These are phyloP conservation scores for Akebia trifoliata DNA, from an alignment of 164 flowering plant genomes.

Conservation along the genomic window DNA sequence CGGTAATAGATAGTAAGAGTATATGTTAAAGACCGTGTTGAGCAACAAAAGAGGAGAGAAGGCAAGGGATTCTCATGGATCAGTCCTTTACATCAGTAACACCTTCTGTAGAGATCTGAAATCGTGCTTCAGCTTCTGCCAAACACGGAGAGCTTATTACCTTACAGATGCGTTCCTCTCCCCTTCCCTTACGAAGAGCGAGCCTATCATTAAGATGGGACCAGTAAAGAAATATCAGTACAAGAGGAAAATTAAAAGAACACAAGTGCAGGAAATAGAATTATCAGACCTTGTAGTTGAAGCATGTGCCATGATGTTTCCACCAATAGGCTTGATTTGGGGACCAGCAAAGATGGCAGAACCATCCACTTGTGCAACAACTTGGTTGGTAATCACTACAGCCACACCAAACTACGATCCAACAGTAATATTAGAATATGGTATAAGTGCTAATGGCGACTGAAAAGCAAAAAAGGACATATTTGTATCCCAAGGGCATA, in stretches of 20 bases:
- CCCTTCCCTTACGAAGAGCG: slow-evolving; percentile 86
- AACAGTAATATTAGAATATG: slow-evolving; percentile 4
- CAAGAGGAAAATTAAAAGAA: not conserved
- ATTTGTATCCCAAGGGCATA: too few species aligned
- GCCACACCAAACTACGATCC: slow-evolving; percentile 81
- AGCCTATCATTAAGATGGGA: slow-evolving; percentile 40
- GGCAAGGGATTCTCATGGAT: too few species aligned
- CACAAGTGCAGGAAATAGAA: slow-evolving; percentile 4
- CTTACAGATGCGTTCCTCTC: slow-evolving; percentile 91
- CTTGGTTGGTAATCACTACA: slow-evolving; percentile 98
- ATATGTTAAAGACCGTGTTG: not conserved
- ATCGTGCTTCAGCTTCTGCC: slow-evolving; percentile 95
- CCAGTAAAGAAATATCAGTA: not conserved
- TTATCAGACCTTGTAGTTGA: slow-evolving; percentile 90
- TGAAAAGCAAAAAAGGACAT: too few species aligned
- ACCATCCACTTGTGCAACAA: slow-evolving; percentile 96
- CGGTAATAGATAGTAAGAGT: not conserved
- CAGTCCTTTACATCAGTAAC: slow-evolving; percentile 89
- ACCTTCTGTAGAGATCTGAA: slow-evolving; percentile 82
- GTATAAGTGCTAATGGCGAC: too few species aligned
- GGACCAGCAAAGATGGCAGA: slow-evolving; percentile 93
- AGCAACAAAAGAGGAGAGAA: not conserved
- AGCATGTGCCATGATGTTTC: slow-evolving; percentile 99
- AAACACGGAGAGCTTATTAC: slow-evolving; percentile 95
- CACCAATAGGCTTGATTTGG: slow-evolving; percentile 94